phyloP scores from a whole-genome alignment of 2,329 filamentous ascomycete species.

The Pseudogymnoascus sp. region DNA sequence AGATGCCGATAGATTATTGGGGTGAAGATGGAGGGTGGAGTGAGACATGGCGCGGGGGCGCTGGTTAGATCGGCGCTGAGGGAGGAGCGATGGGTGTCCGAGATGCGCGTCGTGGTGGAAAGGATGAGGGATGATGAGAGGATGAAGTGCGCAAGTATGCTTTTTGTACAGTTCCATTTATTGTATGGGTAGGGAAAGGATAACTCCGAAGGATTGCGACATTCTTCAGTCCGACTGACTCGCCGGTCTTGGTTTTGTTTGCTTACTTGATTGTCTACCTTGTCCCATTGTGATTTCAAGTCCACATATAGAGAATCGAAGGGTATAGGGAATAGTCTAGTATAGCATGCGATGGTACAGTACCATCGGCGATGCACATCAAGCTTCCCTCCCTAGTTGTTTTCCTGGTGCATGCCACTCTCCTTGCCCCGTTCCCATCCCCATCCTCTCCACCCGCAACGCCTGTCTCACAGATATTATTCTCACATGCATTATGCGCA shows the following conservation, averaged over 20 bases:
- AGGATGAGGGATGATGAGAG: background rate
- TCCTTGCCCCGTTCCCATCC: background rate
- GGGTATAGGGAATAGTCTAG: background rate
- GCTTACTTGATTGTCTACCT: background rate
- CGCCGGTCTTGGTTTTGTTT: background rate
- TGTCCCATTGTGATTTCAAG: background rate
- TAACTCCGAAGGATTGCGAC: background rate
- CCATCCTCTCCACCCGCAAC: background rate
- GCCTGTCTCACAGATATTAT: background rate
- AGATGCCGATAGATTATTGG: background rate
- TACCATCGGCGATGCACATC: background rate
- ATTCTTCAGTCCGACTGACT: background rate
- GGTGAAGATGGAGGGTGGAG: background rate
- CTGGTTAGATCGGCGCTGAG: background rate
- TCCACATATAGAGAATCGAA: background rate
- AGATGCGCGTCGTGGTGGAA: background rate
- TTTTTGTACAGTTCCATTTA: background rate
- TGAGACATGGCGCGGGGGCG: background rate
- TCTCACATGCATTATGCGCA: background rate
- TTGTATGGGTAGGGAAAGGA: background rate
- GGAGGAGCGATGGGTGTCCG: background rate
- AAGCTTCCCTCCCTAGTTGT: background rate
- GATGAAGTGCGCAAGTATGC: background rate
- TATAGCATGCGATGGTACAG: background rate
- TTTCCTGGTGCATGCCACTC: background rate